Conservation (phyloP, 2,329 filamentous ascomycete genomes). For the Diaporthe ampelina region DNA sequence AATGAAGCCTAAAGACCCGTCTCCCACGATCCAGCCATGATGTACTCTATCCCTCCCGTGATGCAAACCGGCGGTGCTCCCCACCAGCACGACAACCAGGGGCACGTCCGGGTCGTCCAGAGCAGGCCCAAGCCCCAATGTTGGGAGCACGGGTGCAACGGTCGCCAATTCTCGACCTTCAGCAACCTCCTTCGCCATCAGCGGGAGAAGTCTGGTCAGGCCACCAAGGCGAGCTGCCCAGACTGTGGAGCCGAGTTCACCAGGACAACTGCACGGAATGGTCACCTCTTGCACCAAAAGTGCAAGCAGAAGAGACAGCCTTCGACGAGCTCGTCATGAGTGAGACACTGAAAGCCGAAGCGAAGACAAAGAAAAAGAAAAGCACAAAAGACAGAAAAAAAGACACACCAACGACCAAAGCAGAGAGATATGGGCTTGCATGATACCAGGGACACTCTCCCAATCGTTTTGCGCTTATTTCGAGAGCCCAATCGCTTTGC, state of each 20-base stretch:
- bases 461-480: conserved; percentile 26
- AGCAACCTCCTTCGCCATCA: conserved; percentile 95
- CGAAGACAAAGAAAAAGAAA: not conserved
- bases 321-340: conserved; percentile 55
- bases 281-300: conserved; percentile 88
- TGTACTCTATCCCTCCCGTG: conserved; percentile 50
- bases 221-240: conserved; percentile 88
- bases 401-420: conserved; percentile 2
- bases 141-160: conserved; percentile 98
- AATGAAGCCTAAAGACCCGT: conserved; percentile 43
- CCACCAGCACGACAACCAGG: conserved; percentile 53
- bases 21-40: conserved; percentile 43
- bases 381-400: not conserved
- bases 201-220: conserved; percentile 92
- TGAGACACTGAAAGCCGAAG: not conserved
- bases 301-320: conserved; percentile 77
- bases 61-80: conserved; percentile 44
- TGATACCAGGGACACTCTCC: conserved; percentile 41
- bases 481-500: conserved; percentile 21
- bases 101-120: conserved; percentile 78
- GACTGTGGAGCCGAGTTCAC: conserved; percentile 96
- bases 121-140: conserved; percentile 93
- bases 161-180: conserved; percentile 94
- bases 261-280: conserved; percentile 87
- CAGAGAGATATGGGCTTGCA: conserved; percentile 33